phyloP scores from a whole-genome alignment of 1,139 yeast species.

The Magnusiomyces ingens region DNA sequence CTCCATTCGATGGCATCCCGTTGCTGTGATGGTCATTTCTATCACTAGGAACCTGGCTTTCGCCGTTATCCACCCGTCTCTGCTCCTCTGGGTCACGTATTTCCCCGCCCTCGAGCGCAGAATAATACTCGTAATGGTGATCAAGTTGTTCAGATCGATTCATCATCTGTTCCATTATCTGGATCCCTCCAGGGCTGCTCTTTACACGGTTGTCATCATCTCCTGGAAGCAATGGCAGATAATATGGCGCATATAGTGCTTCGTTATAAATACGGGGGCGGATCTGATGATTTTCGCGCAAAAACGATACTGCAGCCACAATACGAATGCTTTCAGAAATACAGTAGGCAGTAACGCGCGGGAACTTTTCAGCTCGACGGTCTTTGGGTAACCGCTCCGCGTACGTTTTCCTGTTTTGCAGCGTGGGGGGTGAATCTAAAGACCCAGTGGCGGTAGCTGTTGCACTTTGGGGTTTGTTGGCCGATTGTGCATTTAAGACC shows the following conservation, averaged over 20 bases:
- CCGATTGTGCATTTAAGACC: neutral
- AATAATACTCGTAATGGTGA: conserved; percentile 84
- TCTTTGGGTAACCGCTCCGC: conserved; percentile 70
- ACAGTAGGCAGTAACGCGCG: conserved; percentile 86
- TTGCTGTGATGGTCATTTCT: conserved; percentile 21
- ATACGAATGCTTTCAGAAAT: conserved; percentile 77
- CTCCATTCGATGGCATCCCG: conserved; percentile 58
- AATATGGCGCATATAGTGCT: conserved; percentile 82
- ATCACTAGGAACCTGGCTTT: neutral
- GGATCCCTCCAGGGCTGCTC: conserved; percentile 68
- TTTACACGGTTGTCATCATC: conserved; percentile 75
- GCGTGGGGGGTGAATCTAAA: conserved; percentile 17
- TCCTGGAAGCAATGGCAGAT: conserved; percentile 83
- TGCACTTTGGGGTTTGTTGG: conserved; percentile 5
- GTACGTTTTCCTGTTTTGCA: conserved; percentile 32
- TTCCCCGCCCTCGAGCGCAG: conserved; percentile 47
- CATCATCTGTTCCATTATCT: conserved; percentile 63
- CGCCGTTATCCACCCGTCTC: neutral
- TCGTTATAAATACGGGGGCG: conserved; percentile 86
- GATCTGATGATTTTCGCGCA: conserved; percentile 67
- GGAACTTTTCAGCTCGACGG: conserved; percentile 58
- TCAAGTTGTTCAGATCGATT: conserved; percentile 79
- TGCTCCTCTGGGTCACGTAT: conserved; percentile 6
- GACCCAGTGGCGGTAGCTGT: neutral
- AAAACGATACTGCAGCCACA: conserved; percentile 54